Base-by-base conservation (phyloP, 2,329 filamentous ascomycete genomes). In the Rhexocercosporidium sp. region DNA sequence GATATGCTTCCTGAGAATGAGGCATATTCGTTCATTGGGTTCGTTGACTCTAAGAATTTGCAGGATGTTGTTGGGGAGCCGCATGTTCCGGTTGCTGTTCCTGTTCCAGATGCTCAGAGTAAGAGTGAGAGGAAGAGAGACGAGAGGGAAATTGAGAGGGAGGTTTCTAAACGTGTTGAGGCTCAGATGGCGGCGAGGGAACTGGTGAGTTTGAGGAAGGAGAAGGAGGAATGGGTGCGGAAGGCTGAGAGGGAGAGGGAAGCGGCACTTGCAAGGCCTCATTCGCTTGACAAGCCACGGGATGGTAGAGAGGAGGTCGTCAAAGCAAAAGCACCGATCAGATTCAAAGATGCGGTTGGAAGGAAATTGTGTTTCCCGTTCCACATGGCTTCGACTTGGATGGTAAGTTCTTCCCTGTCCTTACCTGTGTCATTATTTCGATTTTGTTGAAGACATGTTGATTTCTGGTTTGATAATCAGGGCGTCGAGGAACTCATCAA, bases 281-380 rank as follows among this genome's bases (percentile, higher is more conserved):
- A 22, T 12, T 4, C 53, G 3, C 20, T 37, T 31, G 12, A n/a
- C 20, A 56, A 22, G 18, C 1, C 22, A 5, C 1, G 29, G 12
- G 7, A 12, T 18, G 53, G 3, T 8, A 22, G 3, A 20, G 53
- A n/a, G 8, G 29, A 18, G 9, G 2, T 14, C 3, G 53, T 9
- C 9, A 22, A 4, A n/a, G 1, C 29, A 12, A 56, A 66, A n/a
- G 59, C 41, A 31, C 92, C 92, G 3, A 92, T 97, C 78, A 90
- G 89, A 72, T 96, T 96, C 81, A 95, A 95, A 79, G 94, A 97
- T 76, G 93, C 93, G 1, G 88, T 97, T n/a, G 92, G 92, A 31
- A 86, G 94, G 71, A 96, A 95, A 78, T 97, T 96, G 77, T 94
- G 88, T 79, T 96, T 97, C 76, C 94, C 94, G 1, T 97, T 90